Evolutionary conservation across 2,329 filamentous ascomycete species (phyloP), one percentile per base, ranked within the genome.

Genomic region (Paecilomyces niveus): DNA sequence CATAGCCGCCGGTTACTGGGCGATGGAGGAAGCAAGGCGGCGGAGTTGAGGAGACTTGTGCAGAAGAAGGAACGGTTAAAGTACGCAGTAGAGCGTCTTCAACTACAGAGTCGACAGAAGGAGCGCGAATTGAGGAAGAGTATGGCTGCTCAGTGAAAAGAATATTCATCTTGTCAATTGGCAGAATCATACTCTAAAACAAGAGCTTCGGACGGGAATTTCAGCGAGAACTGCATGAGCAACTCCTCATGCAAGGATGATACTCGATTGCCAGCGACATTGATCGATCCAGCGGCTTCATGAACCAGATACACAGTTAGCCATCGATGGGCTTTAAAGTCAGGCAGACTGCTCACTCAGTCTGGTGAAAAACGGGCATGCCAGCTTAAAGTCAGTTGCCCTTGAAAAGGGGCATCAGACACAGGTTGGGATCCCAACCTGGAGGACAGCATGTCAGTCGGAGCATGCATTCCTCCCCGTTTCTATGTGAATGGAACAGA

Each of bases 11-110:
- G 45, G 31, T n/a, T 18, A 52, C 11, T 49, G 39, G 55, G 58
- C 18, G 61, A 57, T 45, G 58, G 55, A 31, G 68, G 72, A 35
- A 73, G 74, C 55, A 76, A 83, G 68, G 80, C 84, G 58, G 79
- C 82, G 59, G 84, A 83, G 67, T 78, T 90, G 61, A 85, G 85
- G 66, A 87, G 89, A 62, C 74, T 94, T 58, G 80, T 85, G 59
- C 89, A 92, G 78, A 88, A 91, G 75, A 93, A 90, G 74, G 91
- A 96, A 74, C 85, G 90, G 54, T 76, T 96, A 65, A 87, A 89
- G 71, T 96, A 95, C 77, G 88, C 90, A 29, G 90, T 96, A 18
- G 90, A 94, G 70, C 83, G 92, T 61, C 74, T 97, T 63, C 90
- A 94, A 78, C 71, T 96, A 67, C 90, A 96, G 77, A 89, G 90